A percentile compares a stretch with the other conserved stretches of the same genome.
Conservation (phyloP, 345 rosid species). For the Fremontodendron californicum region DNA sequence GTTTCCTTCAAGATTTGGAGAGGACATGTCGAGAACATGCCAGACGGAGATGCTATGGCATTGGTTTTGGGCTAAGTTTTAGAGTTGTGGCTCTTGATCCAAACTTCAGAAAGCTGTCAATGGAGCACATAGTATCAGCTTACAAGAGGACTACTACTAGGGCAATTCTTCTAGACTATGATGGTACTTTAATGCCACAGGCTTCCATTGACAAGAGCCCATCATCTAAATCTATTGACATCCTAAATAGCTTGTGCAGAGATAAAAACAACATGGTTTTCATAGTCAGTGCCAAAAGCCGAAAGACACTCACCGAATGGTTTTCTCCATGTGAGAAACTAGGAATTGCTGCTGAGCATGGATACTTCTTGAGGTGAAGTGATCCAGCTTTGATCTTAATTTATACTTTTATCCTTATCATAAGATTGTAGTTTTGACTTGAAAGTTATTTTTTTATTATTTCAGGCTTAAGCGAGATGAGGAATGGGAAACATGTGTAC, state of each 20-base stretch:
- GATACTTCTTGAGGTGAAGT: slow-evolving; percentile 63
- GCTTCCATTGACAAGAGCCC: slow-evolving; percentile 74
- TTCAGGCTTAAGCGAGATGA: slow-evolving; percentile 50
- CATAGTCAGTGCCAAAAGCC: slow-evolving; percentile 67
- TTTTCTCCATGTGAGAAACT: slow-evolving; percentile 60
- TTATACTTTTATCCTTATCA: background rate
- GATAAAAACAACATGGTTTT: slow-evolving; percentile 68
- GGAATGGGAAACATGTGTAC: slow-evolving; percentile 71
- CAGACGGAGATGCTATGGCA: slow-evolving; percentile 72
- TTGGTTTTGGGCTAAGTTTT: slow-evolving; percentile 77
- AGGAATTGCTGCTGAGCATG: slow-evolving; percentile 80
- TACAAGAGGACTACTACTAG: slow-evolving; percentile 60
- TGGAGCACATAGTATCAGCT: slow-evolving; percentile 76
- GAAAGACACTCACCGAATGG: slow-evolving; percentile 61
- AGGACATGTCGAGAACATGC: slow-evolving; percentile 70
- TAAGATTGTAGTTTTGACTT: background rate
- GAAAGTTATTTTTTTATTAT: background rate
- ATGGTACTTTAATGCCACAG: slow-evolving; percentile 85
- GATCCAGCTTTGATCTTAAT: background rate
- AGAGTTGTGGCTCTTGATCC: slow-evolving; percentile 76
- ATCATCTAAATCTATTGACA: slow-evolving; percentile 50
- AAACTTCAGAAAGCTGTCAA: slow-evolving; percentile 70
- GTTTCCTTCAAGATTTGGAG: slow-evolving; percentile 80
- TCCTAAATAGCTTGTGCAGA: slow-evolving; percentile 56
- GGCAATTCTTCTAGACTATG: slow-evolving; percentile 80